Percentiles rank a stretch among this genome's conserved stretches.
phyloP scores from a whole-genome alignment of 1,284 basidiomycete species.

The Microbotryum violaceum region DNA sequence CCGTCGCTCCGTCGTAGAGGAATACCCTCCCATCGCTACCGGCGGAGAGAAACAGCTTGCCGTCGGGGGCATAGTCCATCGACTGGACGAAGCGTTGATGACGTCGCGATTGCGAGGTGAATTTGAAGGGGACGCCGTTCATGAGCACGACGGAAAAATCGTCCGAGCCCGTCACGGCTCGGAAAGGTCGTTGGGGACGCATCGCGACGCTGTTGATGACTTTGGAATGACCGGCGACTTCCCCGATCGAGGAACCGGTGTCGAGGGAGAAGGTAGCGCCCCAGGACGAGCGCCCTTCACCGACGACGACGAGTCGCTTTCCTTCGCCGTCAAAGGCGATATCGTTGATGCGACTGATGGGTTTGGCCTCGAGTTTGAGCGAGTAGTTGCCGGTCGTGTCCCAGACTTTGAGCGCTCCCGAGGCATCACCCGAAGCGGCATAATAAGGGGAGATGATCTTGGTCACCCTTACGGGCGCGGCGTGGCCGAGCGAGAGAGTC shows the following conservation, averaged over 20 bases:
- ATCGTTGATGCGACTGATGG: conserved; percentile 77
- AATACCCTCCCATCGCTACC: conserved; percentile 85
- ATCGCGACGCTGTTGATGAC: conserved; percentile 89
- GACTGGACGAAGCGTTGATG: conserved; percentile 95
- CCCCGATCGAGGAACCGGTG: conserved; percentile 79
- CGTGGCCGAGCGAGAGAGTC: conserved; percentile 10
- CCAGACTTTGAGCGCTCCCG: conserved; percentile 66
- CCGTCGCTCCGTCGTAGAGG: conserved; percentile 84
- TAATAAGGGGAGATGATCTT: conserved; percentile 20
- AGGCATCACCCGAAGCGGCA: conserved; percentile 68
- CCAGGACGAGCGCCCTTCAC: conserved; percentile 70
- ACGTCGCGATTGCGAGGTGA: conserved; percentile 65
- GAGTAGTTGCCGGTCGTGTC: conserved; percentile 85
- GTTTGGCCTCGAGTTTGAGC: conserved; percentile 73
- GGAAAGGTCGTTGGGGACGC: conserved; percentile 78
- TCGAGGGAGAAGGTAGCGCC: conserved; percentile 70
- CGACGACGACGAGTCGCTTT: conserved; percentile 92
- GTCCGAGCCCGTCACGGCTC: conserved; percentile 67
- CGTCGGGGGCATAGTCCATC: conserved; percentile 55
- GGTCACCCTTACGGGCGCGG: conserved; percentile 14
- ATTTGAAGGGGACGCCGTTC: conserved; percentile 77
- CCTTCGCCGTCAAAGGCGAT: conserved; percentile 94
- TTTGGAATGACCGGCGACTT: conserved; percentile 88
- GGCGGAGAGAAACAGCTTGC: conserved; percentile 76
- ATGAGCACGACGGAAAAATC: conserved; percentile 72